Base-by-base conservation (phyloP, 1,284 basidiomycete species). In the Cystobasidium sp. region DNA sequence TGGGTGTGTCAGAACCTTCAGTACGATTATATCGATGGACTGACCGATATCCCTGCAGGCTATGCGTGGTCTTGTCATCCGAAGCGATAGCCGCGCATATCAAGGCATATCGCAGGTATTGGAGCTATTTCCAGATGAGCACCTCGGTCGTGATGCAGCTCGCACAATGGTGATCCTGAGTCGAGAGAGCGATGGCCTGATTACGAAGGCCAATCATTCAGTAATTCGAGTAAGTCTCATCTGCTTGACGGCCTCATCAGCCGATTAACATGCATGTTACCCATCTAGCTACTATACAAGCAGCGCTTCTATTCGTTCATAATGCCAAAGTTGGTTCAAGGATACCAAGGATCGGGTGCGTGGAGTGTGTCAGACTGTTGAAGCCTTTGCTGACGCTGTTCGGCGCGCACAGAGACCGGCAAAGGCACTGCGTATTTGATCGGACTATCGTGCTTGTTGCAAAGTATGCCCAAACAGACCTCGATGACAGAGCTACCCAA, bases 361-460 rank as follows among this genome's bases (percentile, higher is more conserved):
- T 37, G 20, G 12, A 22, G 51, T 52, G 16, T 51, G 31, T 24
- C 14, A 12, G 20, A 51, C 47, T 39, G 31, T 20, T 20, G 22
- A 55, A 22, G 44, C 46, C 22, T 10, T 56, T 70, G 56, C 24
- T 51, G 47, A 51, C 6, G 20, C 14, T 3, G 6, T 61, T 20
- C 24, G 31, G 31, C 31, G 31, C 31, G 18, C 12, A 41, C 44
- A 76, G 75, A 47, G 6, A 12, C 68, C 18, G 53, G 41, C 9
- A 66, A 74, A 31, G 75, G 52, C 9, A 73, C 86, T 1, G 88
- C 93, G 1, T 90, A 92, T 81, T 87, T 99, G 6, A 88, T 94
- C 22, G 92, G 94, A 1, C 86, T 99, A 16, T 89, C 92, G 0
- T 89, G 90, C 8, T 84, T 98, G 8, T 88, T 98, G 72, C 90